Evolutionary conservation across 805 yeast species (phyloP).

Genomic region (Candida coquimbonensis): DNA sequence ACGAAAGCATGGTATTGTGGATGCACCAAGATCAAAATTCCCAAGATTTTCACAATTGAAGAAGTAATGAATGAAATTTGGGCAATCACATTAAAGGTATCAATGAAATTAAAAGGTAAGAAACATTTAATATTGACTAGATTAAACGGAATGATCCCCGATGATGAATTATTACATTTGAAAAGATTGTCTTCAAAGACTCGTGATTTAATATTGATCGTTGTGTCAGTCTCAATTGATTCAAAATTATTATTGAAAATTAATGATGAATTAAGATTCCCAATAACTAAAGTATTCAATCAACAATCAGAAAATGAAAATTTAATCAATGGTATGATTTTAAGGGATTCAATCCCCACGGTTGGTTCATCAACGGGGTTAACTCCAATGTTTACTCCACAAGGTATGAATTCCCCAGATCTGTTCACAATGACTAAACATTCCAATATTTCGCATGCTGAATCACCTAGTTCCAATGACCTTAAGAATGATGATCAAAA

Average conservation of each 20-base stretch:
- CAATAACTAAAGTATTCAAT: slow-evolving; percentile 28
- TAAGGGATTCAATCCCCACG: slow-evolving; percentile 17
- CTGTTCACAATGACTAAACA: slow-evolving; percentile 13
- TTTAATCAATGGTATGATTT: not conserved
- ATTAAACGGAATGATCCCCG: slow-evolving; percentile 67
- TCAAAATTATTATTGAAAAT: slow-evolving; percentile 38
- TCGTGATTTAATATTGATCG: slow-evolving; percentile 54
- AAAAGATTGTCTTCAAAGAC: slow-evolving; percentile 57
- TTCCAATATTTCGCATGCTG: slow-evolving; percentile 6
- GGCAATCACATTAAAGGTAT: slow-evolving; percentile 45
- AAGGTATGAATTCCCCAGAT: slow-evolving; percentile 22
- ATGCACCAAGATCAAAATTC: slow-evolving; percentile 19
- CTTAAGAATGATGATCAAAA: slow-evolving; percentile 6
- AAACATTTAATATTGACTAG: slow-evolving; percentile 63
- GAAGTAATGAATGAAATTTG: slow-evolving; percentile 62
- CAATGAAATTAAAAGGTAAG: slow-evolving; percentile 30
- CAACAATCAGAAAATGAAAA: slow-evolving; percentile 13
- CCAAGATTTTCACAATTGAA: slow-evolving; percentile 31
- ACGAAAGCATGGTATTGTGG: slow-evolving; percentile 59
- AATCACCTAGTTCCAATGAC: slow-evolving; percentile 12
- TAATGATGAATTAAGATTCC: slow-evolving; percentile 24
- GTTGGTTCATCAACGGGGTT: slow-evolving; percentile 23
- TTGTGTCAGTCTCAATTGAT: slow-evolving; percentile 57
- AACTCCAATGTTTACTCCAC: slow-evolving; percentile 25
- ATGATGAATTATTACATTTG: slow-evolving; percentile 78